A percentile compares a stretch with the other conserved stretches of the same genome.
Evolutionary conservation across 1,284 basidiomycete species (phyloP).

Genomic region (Rhodotorula sp.): DNA sequence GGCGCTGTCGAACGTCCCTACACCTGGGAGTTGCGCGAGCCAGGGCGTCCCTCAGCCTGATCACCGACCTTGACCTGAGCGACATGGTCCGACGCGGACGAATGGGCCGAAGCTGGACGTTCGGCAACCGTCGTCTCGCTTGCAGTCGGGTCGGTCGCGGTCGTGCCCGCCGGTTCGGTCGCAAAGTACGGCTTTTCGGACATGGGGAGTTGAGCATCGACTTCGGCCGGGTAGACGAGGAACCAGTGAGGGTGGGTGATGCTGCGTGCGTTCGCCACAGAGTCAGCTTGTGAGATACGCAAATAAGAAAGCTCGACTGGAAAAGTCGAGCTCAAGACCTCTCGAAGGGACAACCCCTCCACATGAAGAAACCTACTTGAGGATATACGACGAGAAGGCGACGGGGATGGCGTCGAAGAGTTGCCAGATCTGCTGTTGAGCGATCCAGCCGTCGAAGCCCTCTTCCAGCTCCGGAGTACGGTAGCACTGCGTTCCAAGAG

Average conservation of each 20-base stretch:
- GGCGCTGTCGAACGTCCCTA: too few species aligned
- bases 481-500: slow-evolving; percentile 4
- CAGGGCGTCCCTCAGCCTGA: too few species aligned
- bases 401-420: slow-evolving; percentile 27
- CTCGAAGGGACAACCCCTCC: background rate
- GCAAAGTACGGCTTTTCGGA: background rate
- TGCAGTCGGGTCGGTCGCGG: background rate
- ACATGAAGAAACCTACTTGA: slow-evolving; percentile 19
- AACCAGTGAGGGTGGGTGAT: slow-evolving; percentile 28
- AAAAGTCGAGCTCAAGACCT: background rate
- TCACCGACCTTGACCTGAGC: too few species aligned
- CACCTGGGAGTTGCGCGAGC: too few species aligned
- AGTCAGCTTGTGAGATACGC: too few species aligned
- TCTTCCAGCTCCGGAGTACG: slow-evolving; percentile 28
- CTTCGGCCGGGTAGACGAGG: slow-evolving; percentile 5
- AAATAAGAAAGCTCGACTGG: too few species aligned
- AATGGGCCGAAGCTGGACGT: background rate
- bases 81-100: too few species aligned
- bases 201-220: background rate
- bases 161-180: background rate
- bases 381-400: slow-evolving; percentile 1
- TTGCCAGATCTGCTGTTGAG: slow-evolving; percentile 12
- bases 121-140: background rate
- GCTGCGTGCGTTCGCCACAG: background rate
- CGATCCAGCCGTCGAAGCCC: slow-evolving; percentile 24